Percentiles rank a stretch among this genome's conserved stretches.
Conservation (phyloP, 148 eudicot species). For the Fallopia convolvulus region DNA sequence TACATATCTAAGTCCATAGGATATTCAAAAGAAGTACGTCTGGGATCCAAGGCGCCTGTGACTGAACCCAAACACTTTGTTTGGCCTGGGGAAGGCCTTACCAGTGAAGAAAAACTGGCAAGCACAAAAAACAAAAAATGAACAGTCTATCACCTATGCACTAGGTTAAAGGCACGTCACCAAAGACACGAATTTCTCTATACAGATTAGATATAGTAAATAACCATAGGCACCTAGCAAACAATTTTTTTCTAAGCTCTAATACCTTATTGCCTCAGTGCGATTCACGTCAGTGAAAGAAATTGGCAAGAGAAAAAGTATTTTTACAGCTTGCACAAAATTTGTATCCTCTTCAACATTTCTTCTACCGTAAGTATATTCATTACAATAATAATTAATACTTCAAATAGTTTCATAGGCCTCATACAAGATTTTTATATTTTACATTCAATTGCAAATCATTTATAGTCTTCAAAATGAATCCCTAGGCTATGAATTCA, state of each 20-base stretch:
- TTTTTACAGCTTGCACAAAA: too few species aligned
- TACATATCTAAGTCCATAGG: background rate
- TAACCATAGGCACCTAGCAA: background rate
- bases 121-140: background rate
- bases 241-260: background rate
- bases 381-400: background rate
- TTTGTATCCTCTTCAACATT: too few species aligned
- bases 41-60: background rate
- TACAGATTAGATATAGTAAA: too few species aligned
- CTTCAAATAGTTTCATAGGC: background rate
- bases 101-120: background rate
- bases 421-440: background rate
- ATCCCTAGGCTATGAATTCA: background rate
- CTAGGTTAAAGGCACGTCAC: background rate
- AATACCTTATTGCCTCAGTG: background rate
- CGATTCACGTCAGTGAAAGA: too few species aligned
- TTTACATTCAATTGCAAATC: background rate
- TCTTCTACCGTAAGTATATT: too few species aligned
- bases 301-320: too few species aligned
- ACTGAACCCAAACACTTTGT: background rate
- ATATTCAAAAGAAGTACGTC: background rate
- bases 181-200: background rate
- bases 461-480: background rate
- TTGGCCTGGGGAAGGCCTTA: background rate
- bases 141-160: background rate